Evolutionary conservation across 768 basidiomycete species (phyloP), one percentile per base, ranked within the genome.

Genomic region (Lepiota brunneoincarnata): DNA sequence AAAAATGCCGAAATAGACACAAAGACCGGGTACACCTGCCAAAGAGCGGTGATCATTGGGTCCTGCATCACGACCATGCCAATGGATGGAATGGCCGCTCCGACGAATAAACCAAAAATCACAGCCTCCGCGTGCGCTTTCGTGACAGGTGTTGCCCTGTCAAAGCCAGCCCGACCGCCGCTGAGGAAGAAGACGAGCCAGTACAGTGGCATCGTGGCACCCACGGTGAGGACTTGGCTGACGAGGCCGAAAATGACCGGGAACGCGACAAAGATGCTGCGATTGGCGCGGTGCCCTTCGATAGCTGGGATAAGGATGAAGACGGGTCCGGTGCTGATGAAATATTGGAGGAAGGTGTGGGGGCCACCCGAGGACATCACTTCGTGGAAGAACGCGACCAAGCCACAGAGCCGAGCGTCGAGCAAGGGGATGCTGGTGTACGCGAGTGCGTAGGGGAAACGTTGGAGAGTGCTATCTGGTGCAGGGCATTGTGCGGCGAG

Each of bases 11-110:
- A 73, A n/a, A 79, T 2, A n/a, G 72, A 71, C 38, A 78, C 65
- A 56, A 70, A 69, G n/a, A 77, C 28, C 7, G 83, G 82, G 56
- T 77, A 82, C 23, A 71, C 57, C 57, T 83, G 82, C 82, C 82
- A 84, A 28, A 76, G 65, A 9, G 77, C 77, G 12, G 80, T 82
- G 40, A 81, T 63, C 42, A 58, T 57, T 0, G 77, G 70, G 47
- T 76, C 75, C 21, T 67, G 61, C 23, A 79, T 52, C 41, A 69
- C 26, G 54, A 83, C 44, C 72, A 83, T 75, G 43, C 69, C 70
- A 17, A 70, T 51, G 6, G 79, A 74, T 7, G 81, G 81, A n/a
- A 81, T 71, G 18, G 69, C 59, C 11, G 67, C 74, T 7, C 81
- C 81, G 6, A 72, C 59, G 31, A 77, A 21, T 28, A 81, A 28